Evolutionary conservation across 306 rosid genomes (phyloP).

Genomic region (Cyamopsis tetragonoloba): DNA sequence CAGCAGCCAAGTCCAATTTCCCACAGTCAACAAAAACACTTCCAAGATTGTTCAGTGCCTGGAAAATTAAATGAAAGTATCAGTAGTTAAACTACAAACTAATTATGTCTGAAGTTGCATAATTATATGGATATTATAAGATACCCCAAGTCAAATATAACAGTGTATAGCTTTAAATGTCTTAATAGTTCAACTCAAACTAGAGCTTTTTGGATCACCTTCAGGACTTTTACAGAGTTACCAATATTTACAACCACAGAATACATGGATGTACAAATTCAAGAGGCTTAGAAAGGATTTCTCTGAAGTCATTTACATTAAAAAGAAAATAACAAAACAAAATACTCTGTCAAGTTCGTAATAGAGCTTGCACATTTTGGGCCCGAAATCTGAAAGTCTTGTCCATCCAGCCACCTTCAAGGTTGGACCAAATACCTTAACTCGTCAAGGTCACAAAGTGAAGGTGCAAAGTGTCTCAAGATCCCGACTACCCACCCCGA

Average conservation of each 20-base stretch:
- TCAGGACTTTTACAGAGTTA: constrained; percentile 3
- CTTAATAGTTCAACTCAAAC: constrained; percentile 7
- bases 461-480: not conserved
- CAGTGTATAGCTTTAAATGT: not conserved
- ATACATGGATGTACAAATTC: not conserved
- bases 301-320: not conserved
- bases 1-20: constrained; percentile 72
- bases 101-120: not conserved
- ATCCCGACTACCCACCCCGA: not conserved
- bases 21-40: constrained; percentile 79
- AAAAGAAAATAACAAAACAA: too few relatives aligned
- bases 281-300: not conserved
- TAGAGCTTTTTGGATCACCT: not conserved
- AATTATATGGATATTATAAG: not conserved
- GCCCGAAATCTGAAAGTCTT: not conserved
- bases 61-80: constrained; percentile 29
- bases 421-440: not conserved
- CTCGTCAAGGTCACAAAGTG: not conserved
- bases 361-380: not conserved
- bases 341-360: not conserved
- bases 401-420: not conserved
- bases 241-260: constrained; percentile 1
- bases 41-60: constrained; percentile 97
- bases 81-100: constrained; percentile 2
- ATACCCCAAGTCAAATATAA: not conserved